These are phyloP conservation scores for Alternaria dauci DNA, from an alignment of 2,329 filamentous ascomycete genomes.

Conservation along the genomic window DNA sequence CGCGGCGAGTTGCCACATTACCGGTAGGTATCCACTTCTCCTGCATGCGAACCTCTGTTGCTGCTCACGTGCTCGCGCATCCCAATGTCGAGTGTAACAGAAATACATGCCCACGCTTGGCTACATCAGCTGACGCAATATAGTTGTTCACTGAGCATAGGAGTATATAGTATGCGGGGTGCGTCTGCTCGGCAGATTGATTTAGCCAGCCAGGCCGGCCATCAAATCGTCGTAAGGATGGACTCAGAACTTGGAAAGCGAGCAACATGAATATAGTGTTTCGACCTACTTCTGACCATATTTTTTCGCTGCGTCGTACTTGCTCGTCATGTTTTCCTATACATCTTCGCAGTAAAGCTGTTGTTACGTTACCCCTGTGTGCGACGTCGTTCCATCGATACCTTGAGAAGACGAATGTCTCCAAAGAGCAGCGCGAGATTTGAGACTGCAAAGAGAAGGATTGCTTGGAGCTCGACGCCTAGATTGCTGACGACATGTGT, in stretches of 20 bases:
- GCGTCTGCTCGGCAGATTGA: slow-evolving; percentile 34
- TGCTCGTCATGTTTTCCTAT: slow-evolving; percentile 6
- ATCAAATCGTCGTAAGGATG: neutral
- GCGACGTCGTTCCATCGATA: slow-evolving; percentile 44
- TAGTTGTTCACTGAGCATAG: slow-evolving; percentile 1
- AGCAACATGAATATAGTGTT: slow-evolving; percentile 34
- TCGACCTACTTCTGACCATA: slow-evolving; percentile 17
- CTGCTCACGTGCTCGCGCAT: slow-evolving; percentile 25
- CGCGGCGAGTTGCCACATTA: slow-evolving; percentile 34
- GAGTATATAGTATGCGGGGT: slow-evolving; percentile 15
- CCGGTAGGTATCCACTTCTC: slow-evolving; percentile 10
- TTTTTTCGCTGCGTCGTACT: neutral
- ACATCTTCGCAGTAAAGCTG: neutral
- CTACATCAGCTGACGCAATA: slow-evolving; percentile 4
- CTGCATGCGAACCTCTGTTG: neutral
- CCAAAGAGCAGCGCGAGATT: slow-evolving; percentile 26
- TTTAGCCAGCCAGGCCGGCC: slow-evolving; percentile 36
- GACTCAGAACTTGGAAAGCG: slow-evolving; percentile 2
- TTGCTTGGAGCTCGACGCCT: slow-evolving; percentile 33
- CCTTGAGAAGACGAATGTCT: slow-evolving; percentile 35
- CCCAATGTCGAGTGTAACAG: neutral
- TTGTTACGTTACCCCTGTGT: slow-evolving; percentile 18
- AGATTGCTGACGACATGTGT: slow-evolving; percentile 34
- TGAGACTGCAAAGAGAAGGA: slow-evolving; percentile 27
- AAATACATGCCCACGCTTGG: neutral